Base-by-base conservation (phyloP, 495 filamentous ascomycete species). In the Penicillium paradoxum region DNA sequence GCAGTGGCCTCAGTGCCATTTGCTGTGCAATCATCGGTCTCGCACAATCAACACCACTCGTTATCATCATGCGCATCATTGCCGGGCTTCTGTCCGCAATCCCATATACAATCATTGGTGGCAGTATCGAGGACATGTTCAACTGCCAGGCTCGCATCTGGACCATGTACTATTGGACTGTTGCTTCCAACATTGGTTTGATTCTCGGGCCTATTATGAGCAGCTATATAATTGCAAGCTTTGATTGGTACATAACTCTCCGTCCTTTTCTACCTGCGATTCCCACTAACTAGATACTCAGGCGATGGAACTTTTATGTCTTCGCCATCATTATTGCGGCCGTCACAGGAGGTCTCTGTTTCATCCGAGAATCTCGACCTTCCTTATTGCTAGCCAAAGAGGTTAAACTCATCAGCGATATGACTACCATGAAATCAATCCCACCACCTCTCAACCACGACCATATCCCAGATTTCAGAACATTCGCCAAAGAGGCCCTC, bases 71-170 rank as follows among this genome's bases (percentile, higher is more conserved):
- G 41, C 72, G 79, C 19, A 59, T 76, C 24, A 7, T 77, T 6
- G 71, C 74, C 10, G 79, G 78, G 0, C 49, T 77, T 7, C 57
- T 78, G 18, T 79, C 77, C 0, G 74, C 78, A 14, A 70, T 81
- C 2, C 79, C 78, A 6, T 70, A 73, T 0, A 73, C 77, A 13
- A 71, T 82, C 1, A 71, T 78, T 9, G 69, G 73, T 0, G 77
- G 79, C 9, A 79, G 73, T 39, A 73, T 82, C 45, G 78, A 81
- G 53, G 77, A 80, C 55, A 71, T 81, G 58, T 79, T 65, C 51
- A 67, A 74, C 48, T 55, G 67, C 0, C 61, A 58, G 36, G 62
- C 60, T 30, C 66, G 78, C 0, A 69, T 77, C 10, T 81, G 74
- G 72, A 33, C 77, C 6, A 69, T 79, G 15, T 76, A 73, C 29